Base-by-base conservation (phyloP, 208 protist species). In the Endotrypanum monterogeii region DNA sequence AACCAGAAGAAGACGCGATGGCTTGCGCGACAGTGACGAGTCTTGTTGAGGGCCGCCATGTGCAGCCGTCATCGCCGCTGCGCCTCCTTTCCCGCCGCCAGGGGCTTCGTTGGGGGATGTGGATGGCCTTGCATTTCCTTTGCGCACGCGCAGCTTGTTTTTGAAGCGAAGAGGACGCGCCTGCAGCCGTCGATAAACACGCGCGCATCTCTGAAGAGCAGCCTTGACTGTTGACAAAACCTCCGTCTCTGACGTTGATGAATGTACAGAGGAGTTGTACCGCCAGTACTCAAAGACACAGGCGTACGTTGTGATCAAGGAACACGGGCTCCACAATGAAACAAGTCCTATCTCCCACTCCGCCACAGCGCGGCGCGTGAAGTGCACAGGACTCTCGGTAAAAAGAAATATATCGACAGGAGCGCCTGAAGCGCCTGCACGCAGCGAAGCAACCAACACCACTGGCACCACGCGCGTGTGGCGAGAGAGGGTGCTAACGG, bases 221-320 rank as follows among this genome's bases (percentile, higher is more conserved):
- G n/a, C 28, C 30, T 67, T 67, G 28, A 74, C 28, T 18, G 20
- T 44, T 41, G 54, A 46, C 32, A 28, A 50, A 12, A 25, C n/a
- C n/a, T 28, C 46, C 11, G 52, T 2, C 32, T 58, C 28, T 9
- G 67, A 2, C 9, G 9, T 5, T 3, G 68, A 73, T 35, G 66
- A 71, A 4, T 12, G 30, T 32, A 54, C 35, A 0, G 39, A 67
- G 23, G 39, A 7, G 12, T 63, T 48, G 50, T 70, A 71, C 23
- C 74, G 67, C 91, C 91, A 95, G 57, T 76, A 74, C 79, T 95
- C 91, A 48, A 89, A 87, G 51, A 88, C 28, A 18, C 83, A 89
- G 9, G 82, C 80, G 30, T 46, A 41, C 9, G 51, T 30, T 0
- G 41, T 20, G 44, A 30, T 58, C 4, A 48, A 41, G 16, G 70